Conservation (phyloP, 2,329 filamentous ascomycete genomes). For the Cadophora malorum region DNA sequence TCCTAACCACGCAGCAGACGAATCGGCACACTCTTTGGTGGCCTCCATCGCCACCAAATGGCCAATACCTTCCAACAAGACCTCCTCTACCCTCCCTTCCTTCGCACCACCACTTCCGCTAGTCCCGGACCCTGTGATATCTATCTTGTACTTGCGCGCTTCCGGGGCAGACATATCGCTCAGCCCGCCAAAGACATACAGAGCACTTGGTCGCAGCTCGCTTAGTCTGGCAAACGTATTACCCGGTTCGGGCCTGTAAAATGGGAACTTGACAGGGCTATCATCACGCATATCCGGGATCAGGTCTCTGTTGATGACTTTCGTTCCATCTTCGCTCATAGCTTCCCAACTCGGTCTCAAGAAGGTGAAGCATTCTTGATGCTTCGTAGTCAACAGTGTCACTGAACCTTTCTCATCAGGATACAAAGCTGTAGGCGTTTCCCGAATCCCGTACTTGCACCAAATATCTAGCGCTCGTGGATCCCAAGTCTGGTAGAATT, state of each 20-base stretch:
- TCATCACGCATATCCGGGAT: slow-evolving; percentile 45
- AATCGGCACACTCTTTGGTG: slow-evolving; percentile 68
- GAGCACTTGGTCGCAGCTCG: slow-evolving; percentile 65
- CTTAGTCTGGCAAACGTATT: slow-evolving; percentile 63
- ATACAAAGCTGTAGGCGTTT: slow-evolving; percentile 68
- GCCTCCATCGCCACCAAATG: slow-evolving; percentile 88
- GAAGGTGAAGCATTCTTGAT: slow-evolving; percentile 87
- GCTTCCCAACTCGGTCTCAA: slow-evolving; percentile 63
- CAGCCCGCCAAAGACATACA: slow-evolving; percentile 72
- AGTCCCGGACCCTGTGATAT: slow-evolving; percentile 66
- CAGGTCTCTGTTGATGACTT: slow-evolving; percentile 56
- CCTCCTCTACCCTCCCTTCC: slow-evolving; percentile 71
- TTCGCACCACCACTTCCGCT: slow-evolving; percentile 70
- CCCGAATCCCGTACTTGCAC: slow-evolving; percentile 76
- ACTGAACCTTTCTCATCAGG: slow-evolving; percentile 58
- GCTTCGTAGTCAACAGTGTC: slow-evolving; percentile 81
- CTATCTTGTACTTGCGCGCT: slow-evolving; percentile 63
- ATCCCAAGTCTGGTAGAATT: slow-evolving; percentile 87
- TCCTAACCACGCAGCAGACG: slow-evolving; percentile 62
- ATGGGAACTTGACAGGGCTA: slow-evolving; percentile 50
- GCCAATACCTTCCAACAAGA: slow-evolving; percentile 69
- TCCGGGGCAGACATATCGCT: slow-evolving; percentile 62
- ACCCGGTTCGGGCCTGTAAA: slow-evolving; percentile 72
- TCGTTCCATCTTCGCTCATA: slow-evolving; percentile 39
- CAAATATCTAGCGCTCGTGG: slow-evolving; percentile 76